A percentile compares a stretch with the other conserved stretches of the same genome.
Evolutionary conservation across 169 alveolate species (phyloP).

Genomic region (Eimeria maxima): DNA sequence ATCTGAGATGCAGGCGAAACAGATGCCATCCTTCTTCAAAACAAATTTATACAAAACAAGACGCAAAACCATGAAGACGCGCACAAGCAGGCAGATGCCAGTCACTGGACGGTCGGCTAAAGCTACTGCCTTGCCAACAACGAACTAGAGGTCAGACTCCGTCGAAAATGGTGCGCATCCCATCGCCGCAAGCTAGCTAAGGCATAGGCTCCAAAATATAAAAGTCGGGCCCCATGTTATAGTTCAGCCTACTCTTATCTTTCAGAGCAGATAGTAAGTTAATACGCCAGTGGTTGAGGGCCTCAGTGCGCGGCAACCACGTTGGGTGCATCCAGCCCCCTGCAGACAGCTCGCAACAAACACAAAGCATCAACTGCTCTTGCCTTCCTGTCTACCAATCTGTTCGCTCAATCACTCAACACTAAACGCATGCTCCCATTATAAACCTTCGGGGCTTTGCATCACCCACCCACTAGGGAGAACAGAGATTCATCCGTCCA

Average conservation of each 20-base stretch:
- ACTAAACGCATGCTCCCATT: not conserved
- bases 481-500: constrained; percentile 59
- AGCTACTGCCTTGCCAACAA: not conserved
- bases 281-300: constrained; percentile 78
- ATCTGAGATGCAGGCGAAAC: not conserved
- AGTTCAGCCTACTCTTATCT: constrained; percentile 22
- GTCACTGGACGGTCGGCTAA: not conserved
- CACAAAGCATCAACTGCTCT: not conserved
- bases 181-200: not conserved
- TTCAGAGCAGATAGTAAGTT: constrained; percentile 73
- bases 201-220: not conserved
- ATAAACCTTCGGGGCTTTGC: not conserved
- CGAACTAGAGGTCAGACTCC: not conserved
- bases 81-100: not conserved
- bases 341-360: constrained; percentile 21
- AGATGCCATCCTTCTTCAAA: not conserved
- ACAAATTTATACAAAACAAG: not conserved
- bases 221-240: not conserved
- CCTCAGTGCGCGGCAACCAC: constrained; percentile 79
- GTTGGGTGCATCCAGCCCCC: constrained; percentile 61
- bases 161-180: not conserved
- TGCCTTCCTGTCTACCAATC: no score
- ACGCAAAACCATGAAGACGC: not conserved
- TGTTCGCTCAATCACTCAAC: not conserved
- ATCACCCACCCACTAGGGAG: constrained; percentile 23